Base-by-base conservation (phyloP, 305 asterid genomes). In the Coffea humblotiana region DNA sequence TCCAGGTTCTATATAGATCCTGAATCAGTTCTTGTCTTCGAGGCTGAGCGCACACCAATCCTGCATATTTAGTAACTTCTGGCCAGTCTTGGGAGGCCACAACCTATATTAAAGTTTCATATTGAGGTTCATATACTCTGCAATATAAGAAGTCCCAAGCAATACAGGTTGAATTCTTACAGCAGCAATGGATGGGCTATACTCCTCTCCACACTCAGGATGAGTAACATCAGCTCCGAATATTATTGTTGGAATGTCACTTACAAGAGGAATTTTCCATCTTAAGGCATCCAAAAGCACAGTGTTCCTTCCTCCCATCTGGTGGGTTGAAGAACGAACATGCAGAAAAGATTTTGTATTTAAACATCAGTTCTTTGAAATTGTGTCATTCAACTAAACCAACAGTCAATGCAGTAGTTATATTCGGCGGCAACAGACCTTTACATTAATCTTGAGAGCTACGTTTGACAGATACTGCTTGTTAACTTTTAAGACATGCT, bases 11-110 rank as follows among this genome's bases (percentile, higher is more conserved):
- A 58, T 82, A 86, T 52, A 86, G 78, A 71, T 86, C 89, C 70
- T 86, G 83, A 82, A 86, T 86, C 23, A 86, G 81, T 71, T 86
- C 89, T 74, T 86, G 89, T 67, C 89, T 78, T 16, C 83, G 89
- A 74, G 88, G 84, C 69, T 86, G 89, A 73, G 89, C 89, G 43
- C 88, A 79, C 15, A 86, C 89, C 49, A 86, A 67, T 45, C 89
- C 86, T 0, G 88, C 83, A 68, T 86, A 86, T 71, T 81, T 86
- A 15, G 89, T 84, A 58, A 86, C 88, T 76, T 86, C 88, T 9
- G 89, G 89, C 89, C 89, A 86, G 72, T 86, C 89, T 82, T 84
- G 87, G 35, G 89, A 86, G 27, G 89, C 89, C 63, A 86, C 89
- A 77, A 86, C 89, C 89, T 86, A 67, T 25, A 63, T 69, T 51